phyloP scores from a whole-genome alignment of 352 stramenopile species.

The Pythium guiyangense region DNA sequence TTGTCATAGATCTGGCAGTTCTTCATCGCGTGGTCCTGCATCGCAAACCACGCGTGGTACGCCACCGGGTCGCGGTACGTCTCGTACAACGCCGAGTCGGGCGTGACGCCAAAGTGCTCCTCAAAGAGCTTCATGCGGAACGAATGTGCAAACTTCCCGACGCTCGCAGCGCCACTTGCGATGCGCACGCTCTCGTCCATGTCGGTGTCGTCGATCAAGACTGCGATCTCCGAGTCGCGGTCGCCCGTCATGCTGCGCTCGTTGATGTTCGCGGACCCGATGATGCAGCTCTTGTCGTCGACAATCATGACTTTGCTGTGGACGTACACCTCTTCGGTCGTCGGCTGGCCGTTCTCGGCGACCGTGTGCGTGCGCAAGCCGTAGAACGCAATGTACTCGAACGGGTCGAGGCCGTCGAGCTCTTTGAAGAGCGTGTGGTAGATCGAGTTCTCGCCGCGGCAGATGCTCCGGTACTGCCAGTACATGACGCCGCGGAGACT shows the following conservation, averaged over 20 bases:
- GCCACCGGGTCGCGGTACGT: slow-evolving; percentile 60
- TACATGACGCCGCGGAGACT: slow-evolving; percentile 84
- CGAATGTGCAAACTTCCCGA: slow-evolving; percentile 80
- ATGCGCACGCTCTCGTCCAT: slow-evolving; percentile 54
- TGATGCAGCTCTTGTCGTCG: slow-evolving; percentile 74
- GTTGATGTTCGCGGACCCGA: slow-evolving; percentile 86
- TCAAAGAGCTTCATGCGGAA: slow-evolving; percentile 87
- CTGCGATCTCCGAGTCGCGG: slow-evolving; percentile 85
- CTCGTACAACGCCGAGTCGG: slow-evolving; percentile 40
- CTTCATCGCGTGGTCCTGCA: slow-evolving; percentile 81
- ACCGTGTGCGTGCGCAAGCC: slow-evolving; percentile 62
- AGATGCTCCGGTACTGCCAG: slow-evolving; percentile 87
- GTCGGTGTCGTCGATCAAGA: slow-evolving; percentile 76
- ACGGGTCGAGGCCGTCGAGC: slow-evolving; percentile 58
- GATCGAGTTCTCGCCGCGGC: slow-evolving; percentile 73
- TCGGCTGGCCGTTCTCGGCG: slow-evolving; percentile 22
- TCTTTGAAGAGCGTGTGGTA: slow-evolving; percentile 79
- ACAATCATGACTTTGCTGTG: slow-evolving; percentile 92
- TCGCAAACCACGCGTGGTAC: slow-evolving; percentile 70
- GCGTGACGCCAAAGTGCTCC: slow-evolving; percentile 72
- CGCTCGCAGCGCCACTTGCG: slow-evolving; percentile 32
- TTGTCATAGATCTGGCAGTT: slow-evolving; percentile 84
- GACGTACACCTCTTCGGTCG: slow-evolving; percentile 83
- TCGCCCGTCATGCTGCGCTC: slow-evolving; percentile 85
- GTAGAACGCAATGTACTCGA: slow-evolving; percentile 88